Evolutionary conservation across 2,329 filamentous ascomycete genomes (phyloP), one percentile per base, ranked within the genome.

Genomic region (Aspergillus jensenii): DNA sequence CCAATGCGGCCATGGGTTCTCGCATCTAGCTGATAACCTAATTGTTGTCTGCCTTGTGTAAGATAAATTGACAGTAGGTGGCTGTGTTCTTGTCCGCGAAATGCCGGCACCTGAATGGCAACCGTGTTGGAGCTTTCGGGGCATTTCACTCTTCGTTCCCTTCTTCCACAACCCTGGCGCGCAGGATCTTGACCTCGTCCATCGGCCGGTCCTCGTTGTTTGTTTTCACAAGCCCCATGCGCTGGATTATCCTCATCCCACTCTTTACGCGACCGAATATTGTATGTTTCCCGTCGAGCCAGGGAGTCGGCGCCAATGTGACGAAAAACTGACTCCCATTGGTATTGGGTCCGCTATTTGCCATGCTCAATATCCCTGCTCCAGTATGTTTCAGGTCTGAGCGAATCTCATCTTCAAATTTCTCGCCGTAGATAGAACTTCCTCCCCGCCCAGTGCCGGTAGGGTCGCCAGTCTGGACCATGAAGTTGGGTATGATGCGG

Each of bases 321-420:
- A 99, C 87, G 73, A 98, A 98, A 77, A 98, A 99, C 77, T 98
- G 95, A 58, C 87, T 91, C 21, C 93, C 93, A 74, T 98, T 98
- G 37, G 93, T 96, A 74, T 98, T 87, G 8, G 91, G 90, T 0
- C 95, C 95, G 15, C 88, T 87, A 77, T 99, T 99, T 59, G 95
- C 95, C 95, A 99, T 99, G 77, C 88, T 92, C 67, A 99, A 79
- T n/a, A 98, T 82, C 1, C 93, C 93, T 4, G 93, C 93, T 39
- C 93, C 93, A 0, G 92, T 96, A 79, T 99, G 95, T 72, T 93
- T 95, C 55, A 99, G 80, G 4, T 80, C 79, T 2, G 86, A 77
- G 47, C 84, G 80, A 67, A 98, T 93, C 81, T 99, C 95, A 78
- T 99, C 95, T 60, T 89, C 91, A 74, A 98, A 98, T 72, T 91